Evolutionary conservation across 352 stramenopile genomes (phyloP), one percentile per base, ranked within the genome.

Genomic region (Phytophthora capsici): DNA sequence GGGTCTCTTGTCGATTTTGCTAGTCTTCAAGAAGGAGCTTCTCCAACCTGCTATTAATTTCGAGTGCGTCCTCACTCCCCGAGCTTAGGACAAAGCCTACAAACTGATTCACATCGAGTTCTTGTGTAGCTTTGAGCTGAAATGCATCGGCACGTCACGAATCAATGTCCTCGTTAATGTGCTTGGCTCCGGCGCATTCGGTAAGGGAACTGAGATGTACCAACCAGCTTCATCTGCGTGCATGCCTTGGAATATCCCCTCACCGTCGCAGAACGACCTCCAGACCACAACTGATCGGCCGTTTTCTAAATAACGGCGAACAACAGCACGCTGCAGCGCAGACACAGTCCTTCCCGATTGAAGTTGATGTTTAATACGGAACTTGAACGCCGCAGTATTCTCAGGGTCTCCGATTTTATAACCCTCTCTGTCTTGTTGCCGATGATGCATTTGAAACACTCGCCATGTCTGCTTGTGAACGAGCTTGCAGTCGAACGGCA

Each of bases 61-160:
- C 57, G 30, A 20, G 43, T 7, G 47, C 38, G 45, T 66, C 49
- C 12, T 71, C 56, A 0, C 19, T 57, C 23, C 32, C 63, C 7
- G 34, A n/a, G 10, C 62, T 44, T 9, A 71, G 50, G 1, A 67
- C 28, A 22, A 71, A 36, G 4, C 22, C 43, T 20, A 43, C 58
- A 25, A 71, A 71, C 22, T 67, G 19, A 19, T 49, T 38, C 17
- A 22, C 12, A 14, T 49, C 41, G 0, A 26, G 5, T 0, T 57
- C 34, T 2, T 45, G 36, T 34, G 13, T 19, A 12, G 38, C 12
- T 13, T 40, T 54, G 1, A 37, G 14, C 20, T 59, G 34, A 71
- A 66, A 17, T 71, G 56, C 63, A 71, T 71, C 7, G 63, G 63
- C 2, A 62, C 48, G 17, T 62, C n/a, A n/a, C 56, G 63, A 6